These are phyloP conservation scores for Hyphopichia khmerensis DNA, from an alignment of 1,139 yeast genomes.

Conservation along the genomic window DNA sequence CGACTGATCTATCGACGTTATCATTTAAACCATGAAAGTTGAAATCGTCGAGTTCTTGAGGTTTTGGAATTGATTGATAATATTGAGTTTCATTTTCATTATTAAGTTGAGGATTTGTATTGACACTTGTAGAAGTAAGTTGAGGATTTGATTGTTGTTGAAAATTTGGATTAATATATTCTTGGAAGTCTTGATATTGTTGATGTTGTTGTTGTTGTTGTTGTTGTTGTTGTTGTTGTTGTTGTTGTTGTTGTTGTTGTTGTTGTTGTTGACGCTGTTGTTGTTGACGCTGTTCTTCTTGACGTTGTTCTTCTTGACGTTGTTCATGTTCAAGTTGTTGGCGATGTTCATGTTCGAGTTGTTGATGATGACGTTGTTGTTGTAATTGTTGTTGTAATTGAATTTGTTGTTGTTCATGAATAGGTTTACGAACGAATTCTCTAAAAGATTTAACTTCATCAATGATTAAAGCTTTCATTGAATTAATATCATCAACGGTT, in stretches of 20 bases:
- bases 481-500: constrained; percentile 74
- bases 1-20: neutral
- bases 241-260: constrained; percentile 10
- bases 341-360: constrained; percentile 13
- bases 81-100: constrained; percentile 25
- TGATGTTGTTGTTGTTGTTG: constrained; percentile 8
- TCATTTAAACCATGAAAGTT: constrained; percentile 21
- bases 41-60: constrained; percentile 47
- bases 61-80: constrained; percentile 44
- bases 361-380: constrained; percentile 30
- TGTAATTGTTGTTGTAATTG: constrained; percentile 39
- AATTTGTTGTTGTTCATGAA: constrained; percentile 61
- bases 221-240: constrained; percentile 7
- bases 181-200: constrained; percentile 7
- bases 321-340: constrained; percentile 14
- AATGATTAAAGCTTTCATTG: constrained; percentile 73
- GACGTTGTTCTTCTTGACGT: constrained; percentile 12
- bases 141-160: constrained; percentile 6
- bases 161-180: constrained; percentile 10
- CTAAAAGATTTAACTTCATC: constrained; percentile 82
- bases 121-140: constrained; percentile 28
- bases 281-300: constrained; percentile 11
- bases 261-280: constrained; percentile 7
- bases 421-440: constrained; percentile 75
- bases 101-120: constrained; percentile 26